Conservation (phyloP, 176 grass and related monocot species). For the Ampelocalamus luodianensis region DNA sequence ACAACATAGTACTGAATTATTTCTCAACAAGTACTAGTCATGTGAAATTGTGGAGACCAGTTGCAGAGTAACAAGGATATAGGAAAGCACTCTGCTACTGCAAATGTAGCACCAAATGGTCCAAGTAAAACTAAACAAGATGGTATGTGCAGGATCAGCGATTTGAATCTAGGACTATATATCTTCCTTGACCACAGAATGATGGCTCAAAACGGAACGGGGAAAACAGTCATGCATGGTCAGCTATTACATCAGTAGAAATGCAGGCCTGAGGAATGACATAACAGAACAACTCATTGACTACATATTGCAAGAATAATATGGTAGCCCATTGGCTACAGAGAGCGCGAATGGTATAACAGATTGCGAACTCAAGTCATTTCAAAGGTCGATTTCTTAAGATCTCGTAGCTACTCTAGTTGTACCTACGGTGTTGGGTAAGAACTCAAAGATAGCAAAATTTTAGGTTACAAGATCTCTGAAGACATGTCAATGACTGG, state of each 20-base stretch:
- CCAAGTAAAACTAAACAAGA: not conserved
- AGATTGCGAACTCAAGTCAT: not conserved
- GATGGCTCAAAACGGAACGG: not conserved
- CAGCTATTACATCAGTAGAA: not conserved
- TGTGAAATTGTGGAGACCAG: not conserved
- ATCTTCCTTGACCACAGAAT: not conserved
- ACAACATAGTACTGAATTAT: not conserved
- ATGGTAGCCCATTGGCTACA: not conserved
- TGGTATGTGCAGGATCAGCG: not conserved
- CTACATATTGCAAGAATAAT: not conserved
- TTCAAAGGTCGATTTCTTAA: not conserved
- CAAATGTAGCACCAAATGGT: not conserved
- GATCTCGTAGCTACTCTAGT: not conserved
- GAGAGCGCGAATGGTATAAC: not conserved
- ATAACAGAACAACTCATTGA: not conserved
- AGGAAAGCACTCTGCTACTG: not conserved
- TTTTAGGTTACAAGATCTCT: constrained; percentile 1
- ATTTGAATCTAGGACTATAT: not conserved
- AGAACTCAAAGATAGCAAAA: not conserved
- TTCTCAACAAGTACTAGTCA: not conserved
- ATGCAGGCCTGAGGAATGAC: not conserved
- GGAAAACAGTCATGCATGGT: not conserved
- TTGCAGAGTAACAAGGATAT: not conserved
- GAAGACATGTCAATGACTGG: constrained; percentile 28
- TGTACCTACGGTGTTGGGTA: not conserved